A percentile compares a stretch with the other conserved stretches of the same genome.
These are phyloP conservation scores for Aspergillus quadrilineatus DNA, from an alignment of 2,329 filamentous ascomycete genomes.

Conservation along the genomic window DNA sequence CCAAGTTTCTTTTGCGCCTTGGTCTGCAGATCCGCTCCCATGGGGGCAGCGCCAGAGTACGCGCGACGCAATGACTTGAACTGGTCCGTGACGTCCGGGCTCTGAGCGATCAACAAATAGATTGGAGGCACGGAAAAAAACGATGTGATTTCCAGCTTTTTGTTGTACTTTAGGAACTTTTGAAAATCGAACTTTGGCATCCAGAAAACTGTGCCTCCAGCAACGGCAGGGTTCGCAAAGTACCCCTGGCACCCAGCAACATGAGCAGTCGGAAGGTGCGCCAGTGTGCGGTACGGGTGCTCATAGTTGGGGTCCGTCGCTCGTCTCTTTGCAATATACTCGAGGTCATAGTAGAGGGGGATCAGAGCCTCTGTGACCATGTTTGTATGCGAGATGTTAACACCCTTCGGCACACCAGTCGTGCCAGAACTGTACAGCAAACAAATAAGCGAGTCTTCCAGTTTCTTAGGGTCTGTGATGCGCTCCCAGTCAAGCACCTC, in stretches of 20 bases:
- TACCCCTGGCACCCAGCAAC: constrained; percentile 42
- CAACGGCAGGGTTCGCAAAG: constrained; percentile 38
- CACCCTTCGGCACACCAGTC: constrained; percentile 58
- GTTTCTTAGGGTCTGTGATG: constrained; percentile 14
- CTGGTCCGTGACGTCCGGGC: constrained; percentile 42
- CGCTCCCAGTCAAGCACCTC: constrained; percentile 17
- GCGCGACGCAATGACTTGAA: constrained; percentile 36
- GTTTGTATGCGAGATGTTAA: constrained; percentile 57
- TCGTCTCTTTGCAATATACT: constrained; percentile 8
- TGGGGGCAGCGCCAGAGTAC: constrained; percentile 17
- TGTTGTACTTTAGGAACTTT: constrained; percentile 47
- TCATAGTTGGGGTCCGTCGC: constrained; percentile 24
- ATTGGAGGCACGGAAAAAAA: constrained; percentile 53
- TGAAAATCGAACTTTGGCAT: constrained; percentile 49
- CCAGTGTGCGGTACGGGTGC: constrained; percentile 22
- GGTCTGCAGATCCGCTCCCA: constrained; percentile 15
- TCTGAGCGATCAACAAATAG: constrained; percentile 48
- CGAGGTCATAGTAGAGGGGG: constrained; percentile 15
- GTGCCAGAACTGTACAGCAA: constrained; percentile 55
- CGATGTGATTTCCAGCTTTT: constrained; percentile 50
- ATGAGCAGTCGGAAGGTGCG: constrained; percentile 53
- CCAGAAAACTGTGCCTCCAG: constrained; percentile 41
- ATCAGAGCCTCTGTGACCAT: constrained; percentile 47
- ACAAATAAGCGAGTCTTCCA: constrained; percentile 17
- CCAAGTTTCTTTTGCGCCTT: constrained; percentile 18